Conservation (phyloP, 768 basidiomycete species). For the Trametes punicea region DNA sequence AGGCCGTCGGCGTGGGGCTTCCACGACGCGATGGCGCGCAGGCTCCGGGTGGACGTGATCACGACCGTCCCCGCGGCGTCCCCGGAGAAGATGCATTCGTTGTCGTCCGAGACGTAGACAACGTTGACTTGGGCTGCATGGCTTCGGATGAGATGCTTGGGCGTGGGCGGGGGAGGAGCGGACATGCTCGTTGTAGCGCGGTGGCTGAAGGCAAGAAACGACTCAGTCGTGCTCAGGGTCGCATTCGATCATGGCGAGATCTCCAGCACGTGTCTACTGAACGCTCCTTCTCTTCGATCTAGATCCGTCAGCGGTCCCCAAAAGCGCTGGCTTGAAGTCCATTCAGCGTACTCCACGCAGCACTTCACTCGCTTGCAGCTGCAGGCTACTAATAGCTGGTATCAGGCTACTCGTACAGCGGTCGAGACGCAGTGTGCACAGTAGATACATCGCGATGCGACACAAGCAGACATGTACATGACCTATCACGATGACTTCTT, state of each 20-base stretch:
- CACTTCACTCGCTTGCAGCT: too few species aligned
- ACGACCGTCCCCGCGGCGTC: constrained; percentile 78
- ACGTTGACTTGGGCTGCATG: constrained; percentile 64
- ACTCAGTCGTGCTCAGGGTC: not conserved
- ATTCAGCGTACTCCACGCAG: too few species aligned
- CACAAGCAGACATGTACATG: constrained; percentile 6
- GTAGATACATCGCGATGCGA: constrained; percentile 13
- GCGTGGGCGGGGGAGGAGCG: constrained; percentile 36
- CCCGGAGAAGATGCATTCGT: constrained; percentile 82
- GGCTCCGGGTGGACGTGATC: constrained; percentile 68
- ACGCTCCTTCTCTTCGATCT: not conserved
- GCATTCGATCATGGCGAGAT: not conserved
- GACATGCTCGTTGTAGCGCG: not conserved
- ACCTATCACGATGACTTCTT: not conserved
- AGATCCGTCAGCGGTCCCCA: too few species aligned
- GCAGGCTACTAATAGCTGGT: not conserved
- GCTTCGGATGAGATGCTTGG: constrained; percentile 70
- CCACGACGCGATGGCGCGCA: constrained; percentile 77
- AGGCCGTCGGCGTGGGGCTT: constrained; percentile 74
- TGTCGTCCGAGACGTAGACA: constrained; percentile 63
- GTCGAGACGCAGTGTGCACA: not conserved
- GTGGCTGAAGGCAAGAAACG: not conserved
- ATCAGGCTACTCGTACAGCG: not conserved
- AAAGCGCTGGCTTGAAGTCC: too few species aligned
- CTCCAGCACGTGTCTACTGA: constrained; percentile 9